Percentiles rank a stretch among this genome's conserved stretches.
These are phyloP conservation scores for Leccinum variicolor DNA, from an alignment of 768 basidiomycete genomes.

Conservation along the genomic window DNA sequence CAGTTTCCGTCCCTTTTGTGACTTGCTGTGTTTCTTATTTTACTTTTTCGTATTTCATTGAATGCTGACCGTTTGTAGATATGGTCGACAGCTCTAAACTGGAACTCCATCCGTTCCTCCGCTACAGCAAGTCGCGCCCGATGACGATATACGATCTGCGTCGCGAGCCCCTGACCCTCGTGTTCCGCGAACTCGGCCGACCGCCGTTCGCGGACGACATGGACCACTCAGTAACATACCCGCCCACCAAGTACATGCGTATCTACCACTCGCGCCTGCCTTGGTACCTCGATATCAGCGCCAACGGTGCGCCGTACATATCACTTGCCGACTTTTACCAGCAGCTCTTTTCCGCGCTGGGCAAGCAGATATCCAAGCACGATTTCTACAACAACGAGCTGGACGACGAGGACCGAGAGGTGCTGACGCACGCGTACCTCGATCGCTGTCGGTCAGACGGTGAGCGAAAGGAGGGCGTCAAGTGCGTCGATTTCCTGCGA, in stretches of 20 bases:
- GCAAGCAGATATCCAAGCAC: slow-evolving; percentile 41
- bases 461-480: slow-evolving; percentile 43
- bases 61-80: slow-evolving; percentile 6
- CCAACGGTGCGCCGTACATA: slow-evolving; percentile 46
- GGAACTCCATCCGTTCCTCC: slow-evolving; percentile 21
- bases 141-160: slow-evolving; percentile 53
- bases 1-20: slow-evolving; percentile 1
- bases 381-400: slow-evolving; percentile 63
- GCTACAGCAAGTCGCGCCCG: slow-evolving; percentile 28
- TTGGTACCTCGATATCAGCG: slow-evolving; percentile 62
- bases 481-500: slow-evolving; percentile 59
- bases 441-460: slow-evolving; percentile 38
- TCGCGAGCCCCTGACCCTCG: slow-evolving; percentile 33
- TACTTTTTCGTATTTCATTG: neutral
- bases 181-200: slow-evolving; percentile 45
- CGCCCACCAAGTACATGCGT: slow-evolving; percentile 48
- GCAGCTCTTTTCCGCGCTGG: slow-evolving; percentile 43
- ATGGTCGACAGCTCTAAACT: slow-evolving; percentile 26
- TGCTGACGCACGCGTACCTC: slow-evolving; percentile 44
- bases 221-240: slow-evolving; percentile 50
- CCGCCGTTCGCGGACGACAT: slow-evolving; percentile 47
- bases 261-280: slow-evolving; percentile 56
- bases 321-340: slow-evolving; percentile 54
- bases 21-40: neutral
- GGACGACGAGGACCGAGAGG: slow-evolving; percentile 40